Base-by-base conservation (phyloP, 176 grass and related monocot genomes). In the Phoenix dactylifera region DNA sequence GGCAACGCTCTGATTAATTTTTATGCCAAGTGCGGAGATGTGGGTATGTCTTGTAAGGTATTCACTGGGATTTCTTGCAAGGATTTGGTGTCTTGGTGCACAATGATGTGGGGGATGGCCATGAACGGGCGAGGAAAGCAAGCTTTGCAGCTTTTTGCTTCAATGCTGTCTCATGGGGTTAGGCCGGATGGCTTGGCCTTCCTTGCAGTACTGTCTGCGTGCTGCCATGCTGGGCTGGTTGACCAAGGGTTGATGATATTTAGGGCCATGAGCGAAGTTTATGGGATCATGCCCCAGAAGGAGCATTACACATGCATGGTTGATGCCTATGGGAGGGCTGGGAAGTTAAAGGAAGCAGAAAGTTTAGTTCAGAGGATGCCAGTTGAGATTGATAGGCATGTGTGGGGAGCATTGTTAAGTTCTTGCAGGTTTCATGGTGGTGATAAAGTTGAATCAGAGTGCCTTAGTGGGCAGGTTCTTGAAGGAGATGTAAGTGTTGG, bases 241-340 rank as follows among this genome's bases (percentile, higher is more conserved):
- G 68, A 69, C 50, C 67, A 83, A 18, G 39, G 67, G 26, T 44
- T 79, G 58, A 54, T n/a, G 54, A 14, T 83, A 56, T 32, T 79
- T 60, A 32, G 17, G 49, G 58, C 75, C 57, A 83, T 88, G 85
- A 14, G n/a, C n/a, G 67, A 69, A 24, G 32, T 82, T 55, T 79
- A 87, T 63, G 50, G 79, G 4, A 3, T 83, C 39, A 0, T 7
- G 53, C 84, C 79, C 4, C 26, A 18, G 39, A 57, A 28, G 54
- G 72, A 82, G 62, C 84, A 87, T 70, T 79, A 75, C 52, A 82
- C 84, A 0, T 82, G 79, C 76, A 59, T 75, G 58, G 58, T 87
- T 19, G 84, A 87, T 57, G 63, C 84, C 24, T 82, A 76, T 25
- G 66, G 71, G n/a, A 57, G 84, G 14, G 62, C 84, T 1, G 75